phyloP scores from a whole-genome alignment of 75 land plant genomes.

The Picea sitchensis region DNA sequence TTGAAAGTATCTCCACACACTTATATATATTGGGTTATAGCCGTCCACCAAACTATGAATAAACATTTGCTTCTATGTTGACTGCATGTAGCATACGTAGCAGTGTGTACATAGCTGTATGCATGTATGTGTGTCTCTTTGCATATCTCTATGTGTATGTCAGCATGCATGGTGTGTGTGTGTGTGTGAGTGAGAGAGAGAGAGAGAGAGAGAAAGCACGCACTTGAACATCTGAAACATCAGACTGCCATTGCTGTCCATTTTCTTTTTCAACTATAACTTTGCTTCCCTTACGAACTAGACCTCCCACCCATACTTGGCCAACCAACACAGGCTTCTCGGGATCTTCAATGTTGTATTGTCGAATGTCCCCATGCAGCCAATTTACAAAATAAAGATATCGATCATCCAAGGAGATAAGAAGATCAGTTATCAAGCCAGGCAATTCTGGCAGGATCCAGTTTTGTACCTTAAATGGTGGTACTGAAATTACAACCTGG shows the following conservation, averaged over 20 bases:
- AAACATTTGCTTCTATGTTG: not conserved
- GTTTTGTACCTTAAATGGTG: conserved; percentile 80
- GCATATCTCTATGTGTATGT: too few species aligned
- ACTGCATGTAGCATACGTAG: not conserved
- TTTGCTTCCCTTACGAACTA: conserved; percentile 70
- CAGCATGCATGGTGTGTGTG: not conserved
- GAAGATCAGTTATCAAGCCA: conserved; percentile 93
- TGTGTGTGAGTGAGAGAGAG: not conserved
- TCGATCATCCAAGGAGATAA: conserved; percentile 94
- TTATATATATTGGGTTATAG: not conserved
- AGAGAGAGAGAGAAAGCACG: not conserved
- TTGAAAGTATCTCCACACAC: not conserved
- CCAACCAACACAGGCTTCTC: conserved; percentile 74
- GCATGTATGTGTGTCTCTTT: too few species aligned
- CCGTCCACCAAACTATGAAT: not conserved
- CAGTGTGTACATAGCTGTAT: not conserved
- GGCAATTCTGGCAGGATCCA: conserved; percentile 98
- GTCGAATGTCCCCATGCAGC: conserved; percentile 97
- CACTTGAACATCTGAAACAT: conserved; percentile 80
- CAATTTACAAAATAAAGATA: conserved; percentile 92
- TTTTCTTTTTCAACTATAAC: conserved; percentile 54
- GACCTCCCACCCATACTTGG: conserved; percentile 91
- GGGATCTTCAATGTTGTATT: conserved; percentile 96
- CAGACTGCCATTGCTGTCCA: conserved; percentile 70
- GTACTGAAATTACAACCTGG: conserved; percentile 78